Percentiles rank a stretch among this genome's conserved stretches.
phyloP scores from a whole-genome alignment of 192 early-diverging fungal species.

The Lobosporangium transversale region DNA sequence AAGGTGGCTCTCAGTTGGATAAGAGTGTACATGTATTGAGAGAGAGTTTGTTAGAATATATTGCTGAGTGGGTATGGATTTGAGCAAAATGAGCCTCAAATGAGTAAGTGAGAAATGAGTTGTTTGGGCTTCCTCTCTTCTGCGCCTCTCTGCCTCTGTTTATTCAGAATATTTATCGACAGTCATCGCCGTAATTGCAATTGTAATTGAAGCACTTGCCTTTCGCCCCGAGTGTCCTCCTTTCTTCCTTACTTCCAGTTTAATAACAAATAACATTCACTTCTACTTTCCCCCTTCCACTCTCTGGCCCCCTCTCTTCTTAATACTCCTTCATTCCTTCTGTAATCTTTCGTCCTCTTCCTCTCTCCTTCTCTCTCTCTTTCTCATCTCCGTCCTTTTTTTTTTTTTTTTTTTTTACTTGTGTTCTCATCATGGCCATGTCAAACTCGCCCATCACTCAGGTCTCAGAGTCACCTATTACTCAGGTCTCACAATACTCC shows the following conservation, averaged over 20 bases:
- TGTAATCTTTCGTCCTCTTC: background rate
- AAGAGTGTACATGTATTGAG: too few relatives aligned
- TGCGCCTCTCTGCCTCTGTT: too few relatives aligned
- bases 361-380: constrained; percentile 10
- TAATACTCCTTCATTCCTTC: background rate
- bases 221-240: background rate
- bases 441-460: constrained; percentile 42
- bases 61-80: too few relatives aligned
- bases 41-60: too few relatives aligned
- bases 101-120: too few relatives aligned
- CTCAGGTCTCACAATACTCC: constrained; percentile 57
- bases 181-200: too few relatives aligned
- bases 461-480: constrained; percentile 63
- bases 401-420: constrained; percentile 2
- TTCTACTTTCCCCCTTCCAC: background rate
- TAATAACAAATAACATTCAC: background rate
- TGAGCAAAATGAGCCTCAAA: too few relatives aligned
- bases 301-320: background rate
- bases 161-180: too few relatives aligned
- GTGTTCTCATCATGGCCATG: constrained; percentile 14
- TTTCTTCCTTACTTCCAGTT: background rate
- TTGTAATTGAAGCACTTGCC: background rate
- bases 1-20: too few relatives aligned
- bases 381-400: background rate
- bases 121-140: too few relatives aligned